Conservation (phyloP, 1,139 yeast genomes). For the Diutina neorugosa region DNA sequence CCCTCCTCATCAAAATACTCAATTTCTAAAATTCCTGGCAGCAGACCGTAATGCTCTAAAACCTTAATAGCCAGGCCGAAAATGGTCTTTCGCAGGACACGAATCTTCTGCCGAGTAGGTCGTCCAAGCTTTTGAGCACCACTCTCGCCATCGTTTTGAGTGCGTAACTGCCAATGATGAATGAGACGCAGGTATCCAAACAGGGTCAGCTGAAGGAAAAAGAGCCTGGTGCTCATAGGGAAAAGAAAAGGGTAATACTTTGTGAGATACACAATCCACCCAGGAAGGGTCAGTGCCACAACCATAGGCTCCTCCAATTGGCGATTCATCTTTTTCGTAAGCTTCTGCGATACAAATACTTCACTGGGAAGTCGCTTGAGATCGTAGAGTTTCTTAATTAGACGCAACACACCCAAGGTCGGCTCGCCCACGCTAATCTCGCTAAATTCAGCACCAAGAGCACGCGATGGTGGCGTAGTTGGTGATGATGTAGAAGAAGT, state of each 20-base stretch:
- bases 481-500: neutral
- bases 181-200: constrained; percentile 84
- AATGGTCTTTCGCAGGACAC: constrained; percentile 60
- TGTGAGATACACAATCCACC: constrained; percentile 71
- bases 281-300: constrained; percentile 78
- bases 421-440: neutral
- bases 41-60: constrained; percentile 62
- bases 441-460: neutral
- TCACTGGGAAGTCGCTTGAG: constrained; percentile 16
- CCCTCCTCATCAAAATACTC: constrained; percentile 93
- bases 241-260: constrained; percentile 69
- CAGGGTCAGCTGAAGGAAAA: constrained; percentile 77
- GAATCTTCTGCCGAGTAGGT: constrained; percentile 68
- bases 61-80: constrained; percentile 75
- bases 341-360: constrained; percentile 62
- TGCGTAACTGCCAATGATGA: constrained; percentile 43
- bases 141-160: constrained; percentile 6
- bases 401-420: neutral
- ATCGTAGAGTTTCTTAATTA: constrained; percentile 11
- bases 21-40: constrained; percentile 74
- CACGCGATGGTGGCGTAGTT: neutral
- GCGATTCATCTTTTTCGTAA: constrained; percentile 76
- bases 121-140: constrained; percentile 34
- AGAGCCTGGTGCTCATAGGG: constrained; percentile 71
- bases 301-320: constrained; percentile 86